A percentile compares a stretch with the other conserved stretches of the same genome.
These are phyloP conservation scores for Cinnamomum chago DNA, from an alignment of 164 flowering plant genomes.

Conservation along the genomic window DNA sequence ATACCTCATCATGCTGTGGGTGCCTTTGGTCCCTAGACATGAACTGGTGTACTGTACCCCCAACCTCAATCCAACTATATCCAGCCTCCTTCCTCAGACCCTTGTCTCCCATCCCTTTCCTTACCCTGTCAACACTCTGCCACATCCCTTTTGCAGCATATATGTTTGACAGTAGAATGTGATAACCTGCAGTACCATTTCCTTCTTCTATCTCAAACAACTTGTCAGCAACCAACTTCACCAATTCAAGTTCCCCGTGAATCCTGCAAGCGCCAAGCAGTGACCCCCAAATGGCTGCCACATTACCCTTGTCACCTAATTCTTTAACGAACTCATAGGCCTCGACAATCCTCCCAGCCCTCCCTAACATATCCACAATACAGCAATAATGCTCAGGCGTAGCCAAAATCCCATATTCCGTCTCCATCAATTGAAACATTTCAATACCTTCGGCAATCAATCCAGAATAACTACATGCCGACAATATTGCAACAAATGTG, in stretches of 20 bases:
- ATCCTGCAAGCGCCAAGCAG: conserved; percentile 74
- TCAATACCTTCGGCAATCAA: conserved; percentile 74
- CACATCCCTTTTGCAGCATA: conserved; percentile 74
- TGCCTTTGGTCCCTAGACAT: conserved; percentile 60
- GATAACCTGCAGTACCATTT: conserved; percentile 52
- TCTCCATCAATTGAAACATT: conserved; percentile 64
- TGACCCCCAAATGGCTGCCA: conserved; percentile 77
- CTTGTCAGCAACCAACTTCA: conserved; percentile 49
- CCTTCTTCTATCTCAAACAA: conserved; percentile 47
- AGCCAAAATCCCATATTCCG: conserved; percentile 41
- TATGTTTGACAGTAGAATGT: conserved; percentile 73
- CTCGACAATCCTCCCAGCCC: conserved; percentile 72
- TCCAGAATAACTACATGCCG: conserved; percentile 81
- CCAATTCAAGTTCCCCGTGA: conserved; percentile 60
- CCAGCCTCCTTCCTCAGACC: conserved; percentile 72
- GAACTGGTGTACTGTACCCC: conserved; percentile 44
- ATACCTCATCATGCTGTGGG: conserved; percentile 38
- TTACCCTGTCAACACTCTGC: conserved; percentile 51
- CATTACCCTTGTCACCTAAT: conserved; percentile 50
- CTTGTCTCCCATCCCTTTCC: conserved; percentile 64
- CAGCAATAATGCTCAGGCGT: conserved; percentile 74
- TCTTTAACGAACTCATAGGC: conserved; percentile 61
- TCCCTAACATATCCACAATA: conserved; percentile 84
- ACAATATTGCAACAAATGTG: conserved; percentile 72
- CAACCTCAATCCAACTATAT: conserved; percentile 70